Evolutionary conservation across 192 early-diverging fungal genomes (phyloP).

Genomic region (Coemansia sp.): DNA sequence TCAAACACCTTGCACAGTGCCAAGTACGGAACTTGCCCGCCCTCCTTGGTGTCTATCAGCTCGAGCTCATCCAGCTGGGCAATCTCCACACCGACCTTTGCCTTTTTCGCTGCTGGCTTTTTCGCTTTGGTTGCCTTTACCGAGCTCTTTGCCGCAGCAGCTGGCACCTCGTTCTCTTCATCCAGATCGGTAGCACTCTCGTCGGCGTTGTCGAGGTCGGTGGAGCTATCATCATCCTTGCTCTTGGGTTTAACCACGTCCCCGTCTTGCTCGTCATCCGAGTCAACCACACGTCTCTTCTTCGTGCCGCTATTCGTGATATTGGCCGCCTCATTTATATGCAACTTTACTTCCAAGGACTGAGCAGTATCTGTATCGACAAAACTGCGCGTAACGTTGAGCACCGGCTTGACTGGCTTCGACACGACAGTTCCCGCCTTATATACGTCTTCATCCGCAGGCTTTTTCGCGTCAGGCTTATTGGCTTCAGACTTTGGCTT

Average conservation of each 20-base stretch:
- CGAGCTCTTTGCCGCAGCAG: neutral
- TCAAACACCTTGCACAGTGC: conserved; percentile 92
- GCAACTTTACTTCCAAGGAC: neutral
- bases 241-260: neutral
- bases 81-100: conserved; percentile 11
- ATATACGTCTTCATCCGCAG: neutral
- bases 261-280: conserved; percentile 8
- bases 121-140: conserved; percentile 3
- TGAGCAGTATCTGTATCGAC: neutral
- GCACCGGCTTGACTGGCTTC: neutral
- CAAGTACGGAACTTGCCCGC: conserved; percentile 65
- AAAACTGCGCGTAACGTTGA: neutral
- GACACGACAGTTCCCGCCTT: neutral
- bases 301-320: neutral
- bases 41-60: conserved; percentile 40
- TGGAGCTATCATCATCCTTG: neutral
- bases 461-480: neutral
- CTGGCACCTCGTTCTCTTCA: neutral
- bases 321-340: neutral
- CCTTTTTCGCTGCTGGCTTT: conserved; percentile 14
- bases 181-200: neutral
- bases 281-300: conserved; percentile 12
- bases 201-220: conserved; percentile 3
- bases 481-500: neutral
- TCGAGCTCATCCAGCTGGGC: conserved; percentile 11